These are phyloP conservation scores for Zygosaccharomyces sapae DNA, from an alignment of 1,139 yeast genomes.

Conservation along the genomic window DNA sequence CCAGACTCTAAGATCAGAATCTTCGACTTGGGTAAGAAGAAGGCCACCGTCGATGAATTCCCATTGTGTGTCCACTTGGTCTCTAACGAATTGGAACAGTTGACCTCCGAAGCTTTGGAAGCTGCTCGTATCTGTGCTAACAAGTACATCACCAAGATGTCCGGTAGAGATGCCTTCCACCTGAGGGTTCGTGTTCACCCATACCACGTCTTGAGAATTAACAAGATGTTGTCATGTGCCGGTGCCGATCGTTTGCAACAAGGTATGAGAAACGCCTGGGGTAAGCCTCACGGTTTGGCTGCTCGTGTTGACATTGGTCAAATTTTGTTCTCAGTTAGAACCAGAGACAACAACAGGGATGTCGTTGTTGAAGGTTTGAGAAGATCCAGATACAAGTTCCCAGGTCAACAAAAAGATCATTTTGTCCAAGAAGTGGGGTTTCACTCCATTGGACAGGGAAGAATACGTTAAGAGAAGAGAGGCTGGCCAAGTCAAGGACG, in stretches of 20 bases:
- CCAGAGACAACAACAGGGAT: constrained; percentile 96
- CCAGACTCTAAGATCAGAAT: constrained; percentile 99
- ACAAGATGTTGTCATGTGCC: constrained; percentile 99
- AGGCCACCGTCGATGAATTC: constrained; percentile 99
- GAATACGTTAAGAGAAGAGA: constrained; percentile 92
- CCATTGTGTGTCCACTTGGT: constrained; percentile 99
- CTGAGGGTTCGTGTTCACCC: constrained; percentile 99
- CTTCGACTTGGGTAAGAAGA: constrained; percentile 99
- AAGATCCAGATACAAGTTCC: constrained; percentile 99
- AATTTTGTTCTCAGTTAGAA: constrained; percentile 96
- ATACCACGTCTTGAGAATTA: constrained; percentile 99
- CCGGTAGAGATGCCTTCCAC: constrained; percentile 99
- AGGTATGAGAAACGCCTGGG: constrained; percentile 99
- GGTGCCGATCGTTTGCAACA: constrained; percentile 99
- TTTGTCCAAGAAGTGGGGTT: constrained; percentile 99
- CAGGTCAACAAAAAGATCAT: constrained; percentile 99
- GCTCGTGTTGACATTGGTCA: constrained; percentile 99
- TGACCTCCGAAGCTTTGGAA: constrained; percentile 99
- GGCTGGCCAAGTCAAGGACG: constrained; percentile 98
- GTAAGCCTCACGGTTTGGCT: constrained; percentile 99
- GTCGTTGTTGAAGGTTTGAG: constrained; percentile 98
- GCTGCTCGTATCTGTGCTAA: constrained; percentile 99
- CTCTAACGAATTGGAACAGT: constrained; percentile 98
- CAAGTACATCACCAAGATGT: constrained; percentile 95
- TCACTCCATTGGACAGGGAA: constrained; percentile 97